These are phyloP conservation scores for Beauveria sp. DNA, from an alignment of 2,329 filamentous ascomycete species.

Conservation along the genomic window DNA sequence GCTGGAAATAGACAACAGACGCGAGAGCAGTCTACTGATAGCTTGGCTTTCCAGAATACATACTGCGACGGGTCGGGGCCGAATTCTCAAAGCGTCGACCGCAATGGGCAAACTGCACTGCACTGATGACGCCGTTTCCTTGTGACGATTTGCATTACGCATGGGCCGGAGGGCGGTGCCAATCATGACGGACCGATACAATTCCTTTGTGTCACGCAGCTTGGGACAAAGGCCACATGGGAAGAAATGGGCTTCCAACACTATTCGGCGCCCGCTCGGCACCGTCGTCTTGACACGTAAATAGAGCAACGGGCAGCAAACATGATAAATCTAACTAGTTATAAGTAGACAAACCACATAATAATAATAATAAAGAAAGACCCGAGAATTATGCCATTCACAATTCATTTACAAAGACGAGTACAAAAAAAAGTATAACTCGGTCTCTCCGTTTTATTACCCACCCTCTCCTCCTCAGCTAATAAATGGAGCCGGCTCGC, in stretches of 20 bases:
- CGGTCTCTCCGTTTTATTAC: background rate
- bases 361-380: background rate
- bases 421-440: background rate
- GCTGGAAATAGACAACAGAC: background rate
- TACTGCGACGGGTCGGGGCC: background rate
- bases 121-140: background rate
- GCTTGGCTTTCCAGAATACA: background rate
- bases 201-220: no score
- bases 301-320: background rate
- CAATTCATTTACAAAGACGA: no score
- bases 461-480: background rate
- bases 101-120: no score
- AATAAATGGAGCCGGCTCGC: background rate
- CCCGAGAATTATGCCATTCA: background rate
- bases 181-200: no score
- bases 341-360: no score
- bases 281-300: no score
- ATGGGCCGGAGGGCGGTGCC: background rate
- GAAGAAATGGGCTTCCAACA: no score
- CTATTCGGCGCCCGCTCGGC: no score
- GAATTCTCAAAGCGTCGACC: background rate
- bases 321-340: background rate
- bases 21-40: background rate
- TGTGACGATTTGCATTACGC: background rate
- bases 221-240: background rate